Percentiles rank a stretch among this genome's conserved stretches.
phyloP scores from a whole-genome alignment of 2,329 filamentous ascomycete species.

The Fusarium scirpi region DNA sequence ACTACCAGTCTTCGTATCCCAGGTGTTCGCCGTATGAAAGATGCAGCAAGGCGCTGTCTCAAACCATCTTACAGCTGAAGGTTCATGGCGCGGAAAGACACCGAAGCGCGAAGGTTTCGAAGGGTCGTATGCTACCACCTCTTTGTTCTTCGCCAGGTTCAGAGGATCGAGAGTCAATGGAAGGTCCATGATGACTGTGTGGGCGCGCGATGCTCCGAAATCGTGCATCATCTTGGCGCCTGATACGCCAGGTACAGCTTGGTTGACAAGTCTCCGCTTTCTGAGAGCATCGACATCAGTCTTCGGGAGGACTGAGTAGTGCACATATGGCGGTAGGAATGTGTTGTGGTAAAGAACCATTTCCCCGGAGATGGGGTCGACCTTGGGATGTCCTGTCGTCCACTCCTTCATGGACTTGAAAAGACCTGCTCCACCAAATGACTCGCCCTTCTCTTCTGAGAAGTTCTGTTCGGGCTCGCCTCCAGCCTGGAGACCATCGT shows the following conservation, averaged over 20 bases:
- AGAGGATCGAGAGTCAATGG: slow-evolving; percentile 74
- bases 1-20: slow-evolving; percentile 59
- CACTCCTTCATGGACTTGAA: slow-evolving; percentile 75
- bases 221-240: slow-evolving; percentile 82
- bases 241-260: slow-evolving; percentile 69
- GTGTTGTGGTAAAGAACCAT: slow-evolving; percentile 76
- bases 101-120: slow-evolving; percentile 71
- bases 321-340: slow-evolving; percentile 73
- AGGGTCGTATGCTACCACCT: slow-evolving; percentile 69
- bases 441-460: background rate
- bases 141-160: slow-evolving; percentile 68
- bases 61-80: slow-evolving; percentile 72
- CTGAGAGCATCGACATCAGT: fast-evolving
- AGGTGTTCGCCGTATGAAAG: slow-evolving; percentile 78
- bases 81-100: slow-evolving; percentile 72
- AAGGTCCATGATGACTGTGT: slow-evolving; percentile 77
- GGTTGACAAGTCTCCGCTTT: slow-evolving; percentile 31
- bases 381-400: slow-evolving; percentile 76
- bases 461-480: slow-evolving; percentile 50
- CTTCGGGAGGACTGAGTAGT: slow-evolving; percentile 65
- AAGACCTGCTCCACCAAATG: slow-evolving; percentile 67
- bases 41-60: slow-evolving; percentile 76
- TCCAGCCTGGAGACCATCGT: slow-evolving; percentile 69
- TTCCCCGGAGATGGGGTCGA: slow-evolving; percentile 73
- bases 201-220: slow-evolving; percentile 72